Evolutionary conservation across 1,284 basidiomycete genomes (phyloP), one percentile per base, ranked within the genome.

Genomic region (Cutaneotrichosporon arboriforme): DNA sequence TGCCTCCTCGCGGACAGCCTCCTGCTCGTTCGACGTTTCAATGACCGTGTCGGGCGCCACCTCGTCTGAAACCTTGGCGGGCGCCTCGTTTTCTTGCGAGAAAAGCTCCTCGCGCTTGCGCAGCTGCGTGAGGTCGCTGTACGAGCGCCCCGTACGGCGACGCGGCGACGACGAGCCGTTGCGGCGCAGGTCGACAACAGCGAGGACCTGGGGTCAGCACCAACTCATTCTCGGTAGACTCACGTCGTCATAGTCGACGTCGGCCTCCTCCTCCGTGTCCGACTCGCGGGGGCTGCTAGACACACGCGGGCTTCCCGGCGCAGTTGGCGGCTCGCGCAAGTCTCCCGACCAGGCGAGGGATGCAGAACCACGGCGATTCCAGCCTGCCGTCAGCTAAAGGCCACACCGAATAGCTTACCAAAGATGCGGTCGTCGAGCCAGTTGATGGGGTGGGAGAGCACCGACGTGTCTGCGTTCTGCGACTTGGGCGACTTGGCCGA

Each of bases 401-500:
- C n/a, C n/a, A 50, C 3, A 21, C n/a, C 14, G 1, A 9, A 8
- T 4, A 33, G 62, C 67, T 51, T 44, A 61, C 72, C 74, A 47
- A 76, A 76, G 48, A 76, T 74, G n/a, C 73, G 66, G 55, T 74
- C 72, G 59, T 76, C 74, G 34, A 76, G 67, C 74, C 74, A 76
- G 22, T 67, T 49, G 62, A 76, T 73, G 3, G 74, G 73, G 51
- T 75, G 73, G 9, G 73, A 73, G 21, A 76, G 64, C 31, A 76
- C 70, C 21, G 62, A 67, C 21, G 63, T 68, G 49, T 72, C 72
- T 41, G 61, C 66, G 22, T 59, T 38, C 21, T 38, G 47, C 10
- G 42, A 44, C 37, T 37, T 49, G 35, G 46, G 41, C 31, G 86
- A 22, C 2, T 89, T 81, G 15, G 88, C 86, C 13, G 90, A 88